A percentile compares a stretch with the other conserved stretches of the same genome.
phyloP scores from a whole-genome alignment of 805 yeast genomes.

The Spathaspora arborariae region DNA sequence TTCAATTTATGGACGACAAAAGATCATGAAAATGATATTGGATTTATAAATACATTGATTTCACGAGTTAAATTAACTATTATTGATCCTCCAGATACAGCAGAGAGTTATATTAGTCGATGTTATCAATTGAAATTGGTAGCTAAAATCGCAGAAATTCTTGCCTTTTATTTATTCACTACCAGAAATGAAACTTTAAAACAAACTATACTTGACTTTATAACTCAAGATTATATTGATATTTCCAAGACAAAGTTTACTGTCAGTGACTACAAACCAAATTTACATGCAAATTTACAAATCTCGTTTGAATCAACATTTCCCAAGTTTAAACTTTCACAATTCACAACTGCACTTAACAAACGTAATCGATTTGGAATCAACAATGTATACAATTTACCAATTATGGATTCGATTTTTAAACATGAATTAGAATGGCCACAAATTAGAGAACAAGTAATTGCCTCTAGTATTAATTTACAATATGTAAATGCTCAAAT shows the following conservation, averaged over 20 bases:
- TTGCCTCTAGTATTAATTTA: conserved; percentile 56
- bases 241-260: conserved; percentile 29
- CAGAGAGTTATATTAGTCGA: conserved; percentile 25
- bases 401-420: conserved; percentile 60
- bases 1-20: conserved; percentile 74
- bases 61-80: conserved; percentile 21
- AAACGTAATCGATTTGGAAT: conserved; percentile 49
- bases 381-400: conserved; percentile 53
- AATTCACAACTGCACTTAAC: conserved; percentile 48
- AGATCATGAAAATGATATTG: conserved; percentile 46
- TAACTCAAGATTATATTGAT: conserved; percentile 35
- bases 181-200: conserved; percentile 42
- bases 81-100: conserved; percentile 11
- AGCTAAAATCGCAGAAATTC: conserved; percentile 69
- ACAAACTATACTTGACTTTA: conserved; percentile 37
- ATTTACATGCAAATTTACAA: conserved; percentile 44
- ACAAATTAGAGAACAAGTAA: conserved; percentile 47
- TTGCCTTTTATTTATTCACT: conserved; percentile 68
- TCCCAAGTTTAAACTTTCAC: conserved; percentile 44
- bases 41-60: conserved; percentile 43
- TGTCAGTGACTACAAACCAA: conserved; percentile 44
- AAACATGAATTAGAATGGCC: conserved; percentile 36
- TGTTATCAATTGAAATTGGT: conserved; percentile 57
- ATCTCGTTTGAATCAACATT: conserved; percentile 45
- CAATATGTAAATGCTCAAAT: conserved; percentile 67